Conservation (phyloP, 768 basidiomycete species). For the Leccinum obscurum region DNA sequence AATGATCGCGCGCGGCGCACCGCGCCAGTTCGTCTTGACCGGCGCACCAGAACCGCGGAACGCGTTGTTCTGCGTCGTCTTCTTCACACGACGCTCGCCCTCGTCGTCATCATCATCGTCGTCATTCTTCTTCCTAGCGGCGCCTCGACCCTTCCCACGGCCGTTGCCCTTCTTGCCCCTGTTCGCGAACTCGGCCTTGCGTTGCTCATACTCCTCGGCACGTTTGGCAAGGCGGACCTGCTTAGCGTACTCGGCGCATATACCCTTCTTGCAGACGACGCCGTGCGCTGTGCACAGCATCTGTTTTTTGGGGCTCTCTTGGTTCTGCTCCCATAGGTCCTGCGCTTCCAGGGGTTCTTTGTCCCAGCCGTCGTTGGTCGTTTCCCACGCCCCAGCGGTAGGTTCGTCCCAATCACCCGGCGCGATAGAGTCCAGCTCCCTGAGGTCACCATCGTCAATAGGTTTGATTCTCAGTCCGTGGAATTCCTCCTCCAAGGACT, state of each 20-base stretch:
- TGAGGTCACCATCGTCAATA: conserved; percentile 10
- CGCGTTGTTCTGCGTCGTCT: conserved; percentile 11
- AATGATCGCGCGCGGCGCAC: conserved; percentile 28
- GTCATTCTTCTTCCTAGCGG: conserved; percentile 10
- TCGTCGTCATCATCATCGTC: conserved; percentile 3
- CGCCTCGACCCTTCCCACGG: conserved; percentile 12
- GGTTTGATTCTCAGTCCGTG: conserved; percentile 24
- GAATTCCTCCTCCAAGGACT: conserved; percentile 31
- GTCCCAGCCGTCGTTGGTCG: conserved; percentile 12
- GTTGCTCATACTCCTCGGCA: conserved; percentile 20
- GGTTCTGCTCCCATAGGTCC: conserved; percentile 21
- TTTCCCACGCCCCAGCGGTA: conserved; percentile 4
- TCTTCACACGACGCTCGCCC: background rate
- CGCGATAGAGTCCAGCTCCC: conserved; percentile 27
- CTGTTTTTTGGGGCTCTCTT: conserved; percentile 10
- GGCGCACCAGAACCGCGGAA: conserved; percentile 33
- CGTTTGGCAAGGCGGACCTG: conserved; percentile 23
- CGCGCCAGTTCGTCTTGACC: conserved; percentile 33
- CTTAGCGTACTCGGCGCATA: conserved; percentile 35
- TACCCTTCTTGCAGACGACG: conserved; percentile 37
- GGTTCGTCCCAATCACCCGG: conserved; percentile 22
- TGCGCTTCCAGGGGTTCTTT: conserved; percentile 24
- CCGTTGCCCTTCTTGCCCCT: conserved; percentile 22
- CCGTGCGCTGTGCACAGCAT: conserved; percentile 34
- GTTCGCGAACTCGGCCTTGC: conserved; percentile 14